These are phyloP conservation scores for Sideroxylon spinosum DNA, from an alignment of 179 eudicot genomes.

Conservation along the genomic window DNA sequence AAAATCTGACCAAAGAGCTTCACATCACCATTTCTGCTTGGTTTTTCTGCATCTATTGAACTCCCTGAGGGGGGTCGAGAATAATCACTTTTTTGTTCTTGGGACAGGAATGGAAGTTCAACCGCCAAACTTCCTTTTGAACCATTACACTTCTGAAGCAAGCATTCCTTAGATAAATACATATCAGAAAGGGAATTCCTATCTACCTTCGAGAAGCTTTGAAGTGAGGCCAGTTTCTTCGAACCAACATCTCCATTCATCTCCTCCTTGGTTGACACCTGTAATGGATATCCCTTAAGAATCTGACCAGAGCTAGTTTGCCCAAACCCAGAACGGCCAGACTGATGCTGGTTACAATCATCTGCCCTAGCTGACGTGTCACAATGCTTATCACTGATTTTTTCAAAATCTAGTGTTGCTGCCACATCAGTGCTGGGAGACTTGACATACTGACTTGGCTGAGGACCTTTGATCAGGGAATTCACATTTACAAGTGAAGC, in stretches of 20 bases:
- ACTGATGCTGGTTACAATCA: slow-evolving; percentile 4
- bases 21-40: slow-evolving; percentile 52
- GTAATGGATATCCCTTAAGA: slow-evolving; percentile 30
- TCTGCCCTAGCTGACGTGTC: not conserved
- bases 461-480: not conserved
- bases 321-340: slow-evolving; percentile 18
- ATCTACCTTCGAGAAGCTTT: slow-evolving; percentile 15
- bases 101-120: slow-evolving; percentile 33
- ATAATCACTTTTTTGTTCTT: slow-evolving; percentile 26
- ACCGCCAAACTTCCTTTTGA: slow-evolving; percentile 8
- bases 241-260: slow-evolving; percentile 28
- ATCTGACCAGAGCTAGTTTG: slow-evolving; percentile 22
- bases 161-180: slow-evolving; percentile 23
- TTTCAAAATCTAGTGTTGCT: no score
- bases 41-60: slow-evolving; percentile 47
- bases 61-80: slow-evolving; percentile 24
- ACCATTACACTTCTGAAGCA: slow-evolving; percentile 45
- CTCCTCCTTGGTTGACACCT: slow-evolving; percentile 23
- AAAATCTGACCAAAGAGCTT: slow-evolving; percentile 71
- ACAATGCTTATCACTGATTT: not conserved
- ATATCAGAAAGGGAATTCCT: slow-evolving; percentile 6
- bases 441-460: not conserved
- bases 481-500: not conserved
- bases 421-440: not conserved
- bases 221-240: slow-evolving; percentile 18